Evolutionary conservation across 257 asterid species (phyloP), one percentile per base, ranked within the genome.

Genomic region (Eucommia ulmoides): DNA sequence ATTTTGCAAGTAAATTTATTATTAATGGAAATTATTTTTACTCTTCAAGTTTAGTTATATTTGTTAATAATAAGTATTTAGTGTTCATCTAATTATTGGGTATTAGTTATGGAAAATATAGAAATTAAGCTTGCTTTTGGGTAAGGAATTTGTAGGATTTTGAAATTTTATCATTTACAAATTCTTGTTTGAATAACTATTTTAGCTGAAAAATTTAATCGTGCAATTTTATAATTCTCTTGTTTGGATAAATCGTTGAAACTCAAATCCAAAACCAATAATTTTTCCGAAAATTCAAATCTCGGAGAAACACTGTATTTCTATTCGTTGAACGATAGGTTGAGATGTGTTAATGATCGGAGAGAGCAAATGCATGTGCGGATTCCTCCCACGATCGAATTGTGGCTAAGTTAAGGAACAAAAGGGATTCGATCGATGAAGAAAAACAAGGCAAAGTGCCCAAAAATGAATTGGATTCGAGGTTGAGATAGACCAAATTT

Each of bases 371-470:
- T 64, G 60, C 98, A 89, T 12, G 94, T 66, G 0, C 96, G 98
- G 17, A 89, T 58, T 16, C 98, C 98, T 35, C 96, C 98, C 10
- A 71, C 22, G 9, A 89, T 74, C 2, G 86, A 74, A 69, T 89
- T 89, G 49, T 79, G 0, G 94, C 93, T 45, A 89, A 58, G 58
- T 77, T 83, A 45, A 89, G 86, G 64, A 71, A 75, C 0, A 78
- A 59, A 20, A 89, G 77, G 3, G 91, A 78, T 20, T 65, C 64
- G 15, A 65, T 55, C 0, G 83, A 74, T 0, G 84, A 51, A 56
- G 60, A 51, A 72, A 89, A 79, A 64, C 97, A 89, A 24, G 97
- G 91, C 65, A 89, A 61, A 3, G 96, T 80, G 21, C 96, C 91
- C 0, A 83, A 74, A 8, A 89, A 61, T 41, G 41, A 25, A 65